Evolutionary conservation across 2,329 filamentous ascomycete genomes (phyloP).

Genomic region (Phaeosphaeriaceae sp.): DNA sequence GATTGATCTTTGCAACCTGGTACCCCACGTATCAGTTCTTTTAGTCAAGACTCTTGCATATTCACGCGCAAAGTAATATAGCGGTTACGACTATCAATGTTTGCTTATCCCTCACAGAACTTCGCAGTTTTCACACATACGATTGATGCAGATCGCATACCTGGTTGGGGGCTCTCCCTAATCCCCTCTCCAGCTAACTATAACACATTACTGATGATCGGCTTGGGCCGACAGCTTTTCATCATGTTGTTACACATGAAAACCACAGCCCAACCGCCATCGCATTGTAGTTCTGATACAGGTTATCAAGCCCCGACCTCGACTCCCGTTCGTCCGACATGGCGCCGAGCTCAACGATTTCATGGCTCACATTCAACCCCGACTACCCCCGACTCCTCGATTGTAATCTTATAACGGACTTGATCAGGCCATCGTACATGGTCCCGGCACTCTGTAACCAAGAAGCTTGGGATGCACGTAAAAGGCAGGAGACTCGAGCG

Average conservation of each 20-base stretch:
- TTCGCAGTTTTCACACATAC: not conserved
- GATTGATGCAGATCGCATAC: not conserved
- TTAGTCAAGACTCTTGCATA: not conserved
- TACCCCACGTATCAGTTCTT: not conserved
- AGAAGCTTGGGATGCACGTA: not conserved
- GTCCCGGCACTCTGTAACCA: not conserved
- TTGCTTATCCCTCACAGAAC: not conserved
- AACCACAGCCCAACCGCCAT: not conserved
- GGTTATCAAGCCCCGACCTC: conserved; percentile 6
- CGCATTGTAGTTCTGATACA: not conserved
- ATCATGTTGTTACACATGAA: conserved; percentile 4
- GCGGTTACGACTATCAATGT: not conserved
- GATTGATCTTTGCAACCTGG: not conserved
- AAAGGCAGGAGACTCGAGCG: not conserved
- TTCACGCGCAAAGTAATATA: not conserved
- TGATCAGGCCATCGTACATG: not conserved
- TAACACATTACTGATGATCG: not conserved
- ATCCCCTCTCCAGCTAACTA: not conserved
- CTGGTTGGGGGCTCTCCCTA: not conserved
- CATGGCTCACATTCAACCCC: not conserved
- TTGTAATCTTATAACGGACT: not conserved
- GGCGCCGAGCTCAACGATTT: conserved; percentile 10
- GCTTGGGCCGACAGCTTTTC: not conserved
- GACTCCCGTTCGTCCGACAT: conserved; percentile 10
- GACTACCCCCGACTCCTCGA: not conserved